phyloP scores from a whole-genome alignment of 805 yeast genomes.

The Zygotorulaspora florentina region DNA sequence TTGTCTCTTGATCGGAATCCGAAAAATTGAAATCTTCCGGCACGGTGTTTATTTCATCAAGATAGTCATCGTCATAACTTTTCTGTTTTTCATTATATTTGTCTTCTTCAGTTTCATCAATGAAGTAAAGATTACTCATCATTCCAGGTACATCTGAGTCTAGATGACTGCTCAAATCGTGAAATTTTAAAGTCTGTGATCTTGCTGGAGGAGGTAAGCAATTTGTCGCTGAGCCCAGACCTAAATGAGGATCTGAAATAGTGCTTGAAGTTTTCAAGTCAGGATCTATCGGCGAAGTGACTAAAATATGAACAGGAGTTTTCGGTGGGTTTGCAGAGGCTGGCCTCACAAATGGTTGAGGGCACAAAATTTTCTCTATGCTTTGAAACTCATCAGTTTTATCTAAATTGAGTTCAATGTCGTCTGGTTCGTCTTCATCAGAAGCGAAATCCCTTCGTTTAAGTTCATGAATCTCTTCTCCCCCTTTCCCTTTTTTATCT shows the following conservation, averaged over 20 bases:
- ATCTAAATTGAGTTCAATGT: too few relatives aligned
- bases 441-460: not conserved
- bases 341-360: not conserved
- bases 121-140: conserved; percentile 31
- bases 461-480: too few relatives aligned
- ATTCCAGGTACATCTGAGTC: conserved; percentile 37
- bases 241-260: conserved; percentile 3
- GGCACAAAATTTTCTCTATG: too few relatives aligned
- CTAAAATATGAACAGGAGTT: conserved; percentile 11
- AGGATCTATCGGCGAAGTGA: conserved; percentile 9
- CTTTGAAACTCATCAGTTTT: too few relatives aligned
- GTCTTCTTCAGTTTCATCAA: conserved; percentile 36
- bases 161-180: conserved; percentile 36
- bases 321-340: not conserved
- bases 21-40: conserved; percentile 43
- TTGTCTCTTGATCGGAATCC: conserved; percentile 22
- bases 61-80: conserved; percentile 38
- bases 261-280: not conserved
- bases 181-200: conserved; percentile 35
- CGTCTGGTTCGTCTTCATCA: too few relatives aligned
- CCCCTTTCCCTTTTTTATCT: too few relatives aligned
- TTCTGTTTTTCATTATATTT: conserved; percentile 25
- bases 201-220: conserved; percentile 26
- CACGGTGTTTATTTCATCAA: conserved; percentile 49
- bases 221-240: not conserved